Base-by-base conservation (phyloP, 2,329 filamentous ascomycete genomes). In the Raffaelea deltoideospora region DNA sequence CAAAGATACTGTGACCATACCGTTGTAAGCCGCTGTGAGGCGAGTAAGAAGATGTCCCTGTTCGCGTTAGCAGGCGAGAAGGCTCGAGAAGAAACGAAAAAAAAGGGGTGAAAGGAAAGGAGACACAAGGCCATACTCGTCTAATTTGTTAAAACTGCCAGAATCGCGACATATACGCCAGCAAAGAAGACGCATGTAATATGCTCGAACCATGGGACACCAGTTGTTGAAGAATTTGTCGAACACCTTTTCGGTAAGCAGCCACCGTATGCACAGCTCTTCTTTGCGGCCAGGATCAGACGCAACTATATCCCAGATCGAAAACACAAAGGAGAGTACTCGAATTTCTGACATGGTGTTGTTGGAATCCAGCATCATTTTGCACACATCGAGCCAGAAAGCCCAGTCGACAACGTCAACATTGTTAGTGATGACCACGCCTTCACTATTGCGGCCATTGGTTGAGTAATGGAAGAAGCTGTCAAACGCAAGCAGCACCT, bases 201-300 rank as follows among this genome's bases (percentile, higher is more conserved):
- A 95, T 13, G 85, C 80, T 42, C 87, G 73, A 18, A 94, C 84
- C 87, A 94, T 93, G 0, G 87, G 85, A 50, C 84, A 93, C 86
- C 87, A 94, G 50, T 94, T 85, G 50, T 81, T 88, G 59, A 94
- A 95, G 42, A 85, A 76, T 42, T 72, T 74, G 50, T 82, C 75
- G 53, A 94, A 94, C 3, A 79, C 70, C 20, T 76, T 66, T 37
- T 81, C 76, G 7, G 76, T 69, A 11, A 95, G 61, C 28, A 95
- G 59, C 64, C 90, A 87, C 18, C 76, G 72, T 21, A 80, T 49
- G 51, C 83, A 92, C 15, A 93, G 53, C 13, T 67, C 61, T 39
- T 70, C 64, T 55, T 88, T 92, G 34, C 81, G 70, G 35, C 63
- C 59, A 3, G 76, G 67, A 37, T 83, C 70, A 24, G 69, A 65